Percentiles rank a stretch among this genome's conserved stretches.
These are phyloP conservation scores for Diospyros kaki DNA, from an alignment of 148 eudicot genomes.

Conservation along the genomic window DNA sequence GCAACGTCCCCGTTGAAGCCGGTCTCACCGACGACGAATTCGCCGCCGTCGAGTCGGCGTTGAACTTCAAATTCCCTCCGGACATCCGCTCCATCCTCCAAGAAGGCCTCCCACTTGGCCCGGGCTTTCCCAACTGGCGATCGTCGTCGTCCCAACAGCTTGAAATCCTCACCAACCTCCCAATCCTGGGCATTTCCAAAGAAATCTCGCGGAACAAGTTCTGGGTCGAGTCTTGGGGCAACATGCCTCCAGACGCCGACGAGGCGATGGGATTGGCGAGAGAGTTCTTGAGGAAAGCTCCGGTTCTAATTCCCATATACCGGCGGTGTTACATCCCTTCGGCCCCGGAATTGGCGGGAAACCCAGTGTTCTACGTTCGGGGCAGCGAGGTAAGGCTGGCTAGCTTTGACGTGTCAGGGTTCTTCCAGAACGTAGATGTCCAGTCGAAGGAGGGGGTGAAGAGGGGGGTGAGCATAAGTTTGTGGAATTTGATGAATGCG, in stretches of 20 bases:
- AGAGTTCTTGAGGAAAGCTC: constrained; percentile 30
- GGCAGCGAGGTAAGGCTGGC: constrained; percentile 41
- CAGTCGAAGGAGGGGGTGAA: neutral
- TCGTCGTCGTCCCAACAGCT: constrained; percentile 59
- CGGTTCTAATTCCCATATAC: constrained; percentile 58
- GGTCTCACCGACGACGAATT: constrained; percentile 55
- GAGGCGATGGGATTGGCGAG: constrained; percentile 40
- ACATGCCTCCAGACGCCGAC: constrained; percentile 30
- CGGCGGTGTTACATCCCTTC: constrained; percentile 49
- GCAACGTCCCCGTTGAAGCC: constrained; percentile 35
- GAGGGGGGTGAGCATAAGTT: no score
- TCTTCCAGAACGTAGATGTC: constrained; percentile 43
- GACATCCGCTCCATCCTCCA: constrained; percentile 63
- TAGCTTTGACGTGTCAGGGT: constrained; percentile 52
- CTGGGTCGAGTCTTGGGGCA: constrained; percentile 61
- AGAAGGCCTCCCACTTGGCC: constrained; percentile 64
- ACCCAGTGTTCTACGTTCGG: constrained; percentile 66
- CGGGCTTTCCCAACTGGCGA: constrained; percentile 81
- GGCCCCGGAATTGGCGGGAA: constrained; percentile 54
- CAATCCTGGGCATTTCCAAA: constrained; percentile 36
- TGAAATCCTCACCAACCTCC: constrained; percentile 43
- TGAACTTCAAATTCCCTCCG: constrained; percentile 56
- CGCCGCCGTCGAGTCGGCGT: constrained; percentile 38
- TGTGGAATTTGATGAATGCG: constrained; percentile 8
- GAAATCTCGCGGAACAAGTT: constrained; percentile 36